Conservation (phyloP, 169 alveolate species). For the Eimeria necatrix region DNA sequence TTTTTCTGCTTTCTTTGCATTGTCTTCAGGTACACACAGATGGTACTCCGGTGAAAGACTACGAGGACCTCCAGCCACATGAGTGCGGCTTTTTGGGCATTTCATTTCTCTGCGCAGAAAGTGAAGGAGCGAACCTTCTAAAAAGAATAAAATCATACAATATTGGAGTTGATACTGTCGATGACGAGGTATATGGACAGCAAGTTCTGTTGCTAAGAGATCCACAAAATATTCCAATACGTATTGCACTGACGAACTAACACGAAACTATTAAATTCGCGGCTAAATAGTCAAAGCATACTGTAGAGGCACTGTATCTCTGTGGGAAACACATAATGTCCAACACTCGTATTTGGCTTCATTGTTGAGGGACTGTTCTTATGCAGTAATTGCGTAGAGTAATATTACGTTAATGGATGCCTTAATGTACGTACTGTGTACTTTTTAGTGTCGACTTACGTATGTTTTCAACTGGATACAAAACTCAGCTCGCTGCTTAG, state of each 20-base stretch:
- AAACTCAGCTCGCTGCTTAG: too few relatives aligned
- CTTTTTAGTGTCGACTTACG: too few relatives aligned
- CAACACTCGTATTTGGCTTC: too few relatives aligned
- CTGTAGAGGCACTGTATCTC: too few relatives aligned
- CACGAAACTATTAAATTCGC: not conserved
- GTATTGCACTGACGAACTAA: conserved; percentile 52
- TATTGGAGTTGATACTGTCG: not conserved
- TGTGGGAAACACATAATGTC: too few relatives aligned
- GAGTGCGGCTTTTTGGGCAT: conserved; percentile 74
- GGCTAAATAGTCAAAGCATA: too few relatives aligned
- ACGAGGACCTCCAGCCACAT: conserved; percentile 29
- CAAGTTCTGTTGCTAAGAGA: conserved; percentile 37
- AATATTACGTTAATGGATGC: too few relatives aligned
- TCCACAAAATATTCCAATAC: conserved; percentile 61
- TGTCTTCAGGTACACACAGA: not conserved
- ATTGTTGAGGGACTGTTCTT: too few relatives aligned
- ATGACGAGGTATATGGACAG: conserved; percentile 36
- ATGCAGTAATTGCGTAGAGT: too few relatives aligned
- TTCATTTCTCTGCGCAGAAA: conserved; percentile 35
- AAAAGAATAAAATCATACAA: not conserved
- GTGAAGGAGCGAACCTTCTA: not conserved
- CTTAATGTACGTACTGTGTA: too few relatives aligned
- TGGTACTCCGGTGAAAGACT: conserved; percentile 25
- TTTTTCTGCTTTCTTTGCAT: not conserved
- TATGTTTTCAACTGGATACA: too few relatives aligned